phyloP scores from a whole-genome alignment of 2,329 filamentous ascomycete species.

The Thermomyces lanuginosus region DNA sequence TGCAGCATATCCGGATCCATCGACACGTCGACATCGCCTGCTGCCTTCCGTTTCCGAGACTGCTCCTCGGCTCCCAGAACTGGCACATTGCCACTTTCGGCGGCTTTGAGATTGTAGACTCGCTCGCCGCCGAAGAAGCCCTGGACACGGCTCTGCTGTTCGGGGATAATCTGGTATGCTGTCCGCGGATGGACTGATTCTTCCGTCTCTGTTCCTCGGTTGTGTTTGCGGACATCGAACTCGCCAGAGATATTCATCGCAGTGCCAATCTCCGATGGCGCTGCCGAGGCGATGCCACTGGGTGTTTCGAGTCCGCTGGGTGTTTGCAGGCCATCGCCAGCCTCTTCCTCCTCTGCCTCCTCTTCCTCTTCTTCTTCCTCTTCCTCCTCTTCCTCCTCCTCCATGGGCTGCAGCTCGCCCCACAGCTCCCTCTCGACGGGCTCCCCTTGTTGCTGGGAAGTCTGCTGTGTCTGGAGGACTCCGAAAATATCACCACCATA shows the following conservation, averaged over 20 bases:
- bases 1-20: slow-evolving; percentile 71
- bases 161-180: slow-evolving; percentile 78
- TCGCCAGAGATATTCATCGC: slow-evolving; percentile 68
- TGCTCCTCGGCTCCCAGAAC: slow-evolving; percentile 70
- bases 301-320: slow-evolving; percentile 66
- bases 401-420: slow-evolving; percentile 74
- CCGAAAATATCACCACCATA: slow-evolving; percentile 95
- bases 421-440: slow-evolving; percentile 75
- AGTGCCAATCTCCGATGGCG: slow-evolving; percentile 62
- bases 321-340: slow-evolving; percentile 52
- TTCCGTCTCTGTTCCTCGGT: slow-evolving; percentile 75
- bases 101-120: slow-evolving; percentile 67
- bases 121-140: slow-evolving; percentile 95
- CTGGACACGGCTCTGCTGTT: slow-evolving; percentile 67
- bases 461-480: slow-evolving; percentile 46
- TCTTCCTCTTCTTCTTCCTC: slow-evolving; percentile 61
- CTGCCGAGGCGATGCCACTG: slow-evolving; percentile 60
- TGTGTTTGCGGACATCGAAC: slow-evolving; percentile 78
- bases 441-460: slow-evolving; percentile 50
- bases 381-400: slow-evolving; percentile 54
- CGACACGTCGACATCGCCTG: slow-evolving; percentile 83
- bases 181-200: slow-evolving; percentile 57
- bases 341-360: slow-evolving; percentile 45
- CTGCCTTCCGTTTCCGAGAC: slow-evolving; percentile 76
- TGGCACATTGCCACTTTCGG: slow-evolving; percentile 43